phyloP scores from a whole-genome alignment of 2,329 filamentous ascomycete species.

The Zalaria sp. region DNA sequence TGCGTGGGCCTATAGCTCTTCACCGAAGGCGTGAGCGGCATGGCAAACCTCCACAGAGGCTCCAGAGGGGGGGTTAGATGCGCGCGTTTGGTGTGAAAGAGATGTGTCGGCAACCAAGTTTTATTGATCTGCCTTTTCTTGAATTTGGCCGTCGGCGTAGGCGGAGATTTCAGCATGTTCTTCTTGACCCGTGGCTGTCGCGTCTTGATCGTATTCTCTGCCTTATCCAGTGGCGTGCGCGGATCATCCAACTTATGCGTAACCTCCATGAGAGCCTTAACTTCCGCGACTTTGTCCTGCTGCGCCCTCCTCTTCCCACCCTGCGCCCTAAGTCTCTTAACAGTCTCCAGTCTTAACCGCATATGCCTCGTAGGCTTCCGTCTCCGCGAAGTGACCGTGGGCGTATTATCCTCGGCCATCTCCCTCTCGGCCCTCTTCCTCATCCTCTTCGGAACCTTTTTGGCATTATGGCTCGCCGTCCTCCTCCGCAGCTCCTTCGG shows the following conservation, averaged over 20 bases:
- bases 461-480: conserved; percentile 91
- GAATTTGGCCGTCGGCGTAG: conserved; percentile 53
- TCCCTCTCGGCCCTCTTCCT: conserved; percentile 54
- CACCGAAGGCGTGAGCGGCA: conserved; percentile 73
- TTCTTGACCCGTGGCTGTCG: conserved; percentile 53
- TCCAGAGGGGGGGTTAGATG: conserved; percentile 69
- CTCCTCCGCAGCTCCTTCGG: conserved; percentile 71
- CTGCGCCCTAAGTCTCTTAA: conserved; percentile 53
- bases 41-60: conserved; percentile 78
- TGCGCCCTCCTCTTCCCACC: conserved; percentile 33
- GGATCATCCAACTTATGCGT: conserved; percentile 6
- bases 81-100: conserved; percentile 86
- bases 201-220: conserved; percentile 14
- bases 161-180: conserved; percentile 52
- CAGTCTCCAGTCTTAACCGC: conserved; percentile 59
- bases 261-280: conserved; percentile 1
- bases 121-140: conserved; percentile 77
- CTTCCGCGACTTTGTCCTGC: conserved; percentile 10
- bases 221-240: conserved; percentile 7
- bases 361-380: conserved; percentile 41
- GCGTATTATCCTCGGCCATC: conserved; percentile 85
- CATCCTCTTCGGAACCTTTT: conserved; percentile 69
- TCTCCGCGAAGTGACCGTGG: conserved; percentile 53
- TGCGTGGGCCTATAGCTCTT: conserved; percentile 86
- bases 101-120: conserved; percentile 87